These are phyloP conservation scores for Vanrija humicola DNA, from an alignment of 1,284 basidiomycete species.

Conservation along the genomic window DNA sequence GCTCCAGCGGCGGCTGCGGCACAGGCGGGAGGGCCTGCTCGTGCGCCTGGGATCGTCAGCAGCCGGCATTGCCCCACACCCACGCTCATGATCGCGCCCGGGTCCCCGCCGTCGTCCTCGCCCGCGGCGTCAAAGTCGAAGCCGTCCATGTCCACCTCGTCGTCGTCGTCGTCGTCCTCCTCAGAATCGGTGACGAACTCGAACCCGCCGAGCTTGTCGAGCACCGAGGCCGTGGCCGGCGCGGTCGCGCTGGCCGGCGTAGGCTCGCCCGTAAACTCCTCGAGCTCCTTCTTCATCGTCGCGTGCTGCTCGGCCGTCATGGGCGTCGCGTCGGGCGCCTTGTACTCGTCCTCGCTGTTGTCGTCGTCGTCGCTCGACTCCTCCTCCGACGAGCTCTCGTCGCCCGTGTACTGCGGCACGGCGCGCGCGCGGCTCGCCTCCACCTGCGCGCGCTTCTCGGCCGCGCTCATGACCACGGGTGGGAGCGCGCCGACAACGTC, in stretches of 20 bases:
- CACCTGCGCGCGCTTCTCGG: constrained; percentile 33
- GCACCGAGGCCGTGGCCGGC: constrained; percentile 2
- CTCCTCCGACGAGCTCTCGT: constrained; percentile 22
- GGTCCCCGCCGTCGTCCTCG: constrained; percentile 30
- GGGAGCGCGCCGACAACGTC: constrained; percentile 40
- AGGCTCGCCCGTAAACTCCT: constrained; percentile 16
- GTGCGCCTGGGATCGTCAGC: constrained; percentile 38
- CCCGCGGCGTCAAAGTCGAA: constrained; percentile 11
- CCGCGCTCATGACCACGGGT: constrained; percentile 26
- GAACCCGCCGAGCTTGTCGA: constrained; percentile 13
- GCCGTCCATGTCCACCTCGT: constrained; percentile 21
- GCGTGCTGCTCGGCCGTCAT: constrained; percentile 27
- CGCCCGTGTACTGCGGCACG: neutral
- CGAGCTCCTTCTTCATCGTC: constrained; percentile 23
- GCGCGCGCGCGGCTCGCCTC: constrained; percentile 21
- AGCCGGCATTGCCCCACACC: neutral
- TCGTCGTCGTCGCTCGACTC: constrained; percentile 20
- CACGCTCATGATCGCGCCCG: neutral
- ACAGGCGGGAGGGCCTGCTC: constrained; percentile 46
- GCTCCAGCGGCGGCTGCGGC: constrained; percentile 35
- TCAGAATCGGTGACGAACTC: constrained; percentile 16
- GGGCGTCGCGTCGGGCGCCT: constrained; percentile 6
- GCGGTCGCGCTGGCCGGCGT: constrained; percentile 3
- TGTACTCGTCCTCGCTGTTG: neutral
- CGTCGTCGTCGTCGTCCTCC: constrained; percentile 5